Conservation (phyloP, 192 early-diverging fungal species). For the Geranomyces variabilis region DNA sequence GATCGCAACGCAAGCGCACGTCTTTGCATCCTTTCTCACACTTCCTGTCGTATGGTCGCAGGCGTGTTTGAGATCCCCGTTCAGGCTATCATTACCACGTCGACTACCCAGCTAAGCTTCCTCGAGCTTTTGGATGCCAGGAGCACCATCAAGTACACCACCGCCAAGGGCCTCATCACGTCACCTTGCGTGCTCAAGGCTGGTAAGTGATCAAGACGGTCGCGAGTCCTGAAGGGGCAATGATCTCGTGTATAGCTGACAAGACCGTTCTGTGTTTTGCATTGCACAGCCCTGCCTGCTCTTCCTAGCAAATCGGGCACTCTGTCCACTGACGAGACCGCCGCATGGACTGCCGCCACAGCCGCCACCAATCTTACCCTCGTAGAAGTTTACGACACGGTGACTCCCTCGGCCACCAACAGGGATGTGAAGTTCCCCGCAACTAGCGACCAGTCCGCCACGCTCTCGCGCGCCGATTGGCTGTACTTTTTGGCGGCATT, state of each 20-base stretch:
- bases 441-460: not conserved
- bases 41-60: not conserved
- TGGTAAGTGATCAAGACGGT: not conserved
- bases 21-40: too few relatives aligned
- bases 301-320: not conserved
- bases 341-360: not conserved
- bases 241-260: too few relatives aligned
- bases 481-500: constrained; percentile 20
- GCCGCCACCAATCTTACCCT: not conserved
- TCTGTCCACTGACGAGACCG: not conserved
- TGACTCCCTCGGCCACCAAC: not conserved
- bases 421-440: not conserved
- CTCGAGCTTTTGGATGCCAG: constrained; percentile 6
- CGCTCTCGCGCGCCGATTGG: constrained; percentile 10
- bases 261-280: too few relatives aligned
- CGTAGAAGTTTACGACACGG: not conserved
- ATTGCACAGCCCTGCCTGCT: not conserved
- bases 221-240: too few relatives aligned
- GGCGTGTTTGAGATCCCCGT: not conserved
- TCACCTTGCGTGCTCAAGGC: not conserved
- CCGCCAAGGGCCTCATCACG: not conserved
- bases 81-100: not conserved
- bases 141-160: constrained; percentile 13
- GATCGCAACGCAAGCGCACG: too few relatives aligned
- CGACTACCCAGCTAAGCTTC: not conserved